Base-by-base conservation (phyloP, 2,329 filamentous ascomycete species). In the Fusarium torulosum region DNA sequence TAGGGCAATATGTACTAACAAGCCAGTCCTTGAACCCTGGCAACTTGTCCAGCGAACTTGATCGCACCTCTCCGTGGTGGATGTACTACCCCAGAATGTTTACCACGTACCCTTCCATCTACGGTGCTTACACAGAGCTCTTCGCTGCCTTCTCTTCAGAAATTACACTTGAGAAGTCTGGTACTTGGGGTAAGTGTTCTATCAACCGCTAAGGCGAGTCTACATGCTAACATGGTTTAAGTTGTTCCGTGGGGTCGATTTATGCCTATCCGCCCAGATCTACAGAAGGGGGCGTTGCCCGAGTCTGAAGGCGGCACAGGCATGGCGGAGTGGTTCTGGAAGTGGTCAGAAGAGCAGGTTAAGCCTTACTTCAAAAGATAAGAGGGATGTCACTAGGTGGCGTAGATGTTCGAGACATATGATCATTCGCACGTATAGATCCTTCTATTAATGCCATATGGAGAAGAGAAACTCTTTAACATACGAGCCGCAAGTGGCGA, bases 61-160 rank as follows among this genome's bases (percentile, higher is more conserved):
- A 73, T 38, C 71, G 71, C 17, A 71, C 61, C 7, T 66, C 71
- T 10, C 25, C 71, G 2, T 72, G 71, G 71, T 69, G 58, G 53
- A 21, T 73, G 15, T 73, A 73, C 47, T 67, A 67, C 42, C 47
- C 50, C 6, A 55, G 71, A 21, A 29, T 53, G 7, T 20, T 69
- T 6, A 64, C 69, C 1, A 71, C 66, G 10, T 73, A 73, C 38
- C 52, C 71, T 11, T 47, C 73, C 4, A 66, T 77, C n/a, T 68
- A 79, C 37, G 83, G 83, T 4, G 83, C 82, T 0, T 85, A 83
- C 61, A 84, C 83, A 0, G 79, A 83, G 69, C 72, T 86, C 2
- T 86, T 79, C 60, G 80, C 82, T 7, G 82, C 77, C 0, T 73
- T 83, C 44, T 80, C 81, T 0, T 75, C 78, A 0, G 79, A 83